These are phyloP conservation scores for Sporothrix luriei DNA, from an alignment of 2,329 filamentous ascomycete genomes.

Conservation along the genomic window DNA sequence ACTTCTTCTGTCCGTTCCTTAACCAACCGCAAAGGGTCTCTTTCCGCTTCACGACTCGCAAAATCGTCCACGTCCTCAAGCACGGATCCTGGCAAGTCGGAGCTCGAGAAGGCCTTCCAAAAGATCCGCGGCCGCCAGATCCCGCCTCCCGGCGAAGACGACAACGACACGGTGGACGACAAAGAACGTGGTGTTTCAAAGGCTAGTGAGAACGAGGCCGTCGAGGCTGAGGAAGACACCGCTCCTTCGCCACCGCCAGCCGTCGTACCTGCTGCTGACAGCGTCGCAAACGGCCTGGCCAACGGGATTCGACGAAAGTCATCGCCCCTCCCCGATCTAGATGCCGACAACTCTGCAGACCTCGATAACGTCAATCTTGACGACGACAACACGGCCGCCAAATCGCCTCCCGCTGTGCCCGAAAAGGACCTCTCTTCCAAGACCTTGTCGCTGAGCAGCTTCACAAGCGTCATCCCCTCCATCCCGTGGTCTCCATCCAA, in stretches of 20 bases:
- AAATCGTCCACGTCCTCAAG: constrained; percentile 38
- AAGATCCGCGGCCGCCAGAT: constrained; percentile 32
- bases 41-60: constrained; percentile 38
- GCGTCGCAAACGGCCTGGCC: constrained; percentile 16
- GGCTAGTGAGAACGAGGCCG: constrained; percentile 36
- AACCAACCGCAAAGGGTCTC: constrained; percentile 52
- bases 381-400: constrained; percentile 50
- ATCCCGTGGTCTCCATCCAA: constrained; percentile 67
- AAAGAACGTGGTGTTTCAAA: constrained; percentile 38
- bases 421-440: constrained; percentile 47
- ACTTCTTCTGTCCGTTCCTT: constrained; percentile 66
- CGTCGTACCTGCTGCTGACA: constrained; percentile 12
- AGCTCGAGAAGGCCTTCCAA: constrained; percentile 39
- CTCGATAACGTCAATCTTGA: constrained; percentile 68
- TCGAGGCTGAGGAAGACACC: constrained; percentile 35
- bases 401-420: background rate
- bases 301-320: constrained; percentile 41
- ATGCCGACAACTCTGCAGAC: constrained; percentile 49
- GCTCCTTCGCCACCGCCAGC: background rate
- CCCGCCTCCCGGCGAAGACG: background rate
- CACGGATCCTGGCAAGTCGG: constrained; percentile 38
- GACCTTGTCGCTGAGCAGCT: constrained; percentile 66
- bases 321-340: constrained; percentile 46
- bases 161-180: constrained; percentile 42
- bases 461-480: constrained; percentile 71